A percentile compares a stretch with the other conserved stretches of the same genome.
Conservation (phyloP, 805 yeast genomes). For the Naumovozyma castellii region DNA sequence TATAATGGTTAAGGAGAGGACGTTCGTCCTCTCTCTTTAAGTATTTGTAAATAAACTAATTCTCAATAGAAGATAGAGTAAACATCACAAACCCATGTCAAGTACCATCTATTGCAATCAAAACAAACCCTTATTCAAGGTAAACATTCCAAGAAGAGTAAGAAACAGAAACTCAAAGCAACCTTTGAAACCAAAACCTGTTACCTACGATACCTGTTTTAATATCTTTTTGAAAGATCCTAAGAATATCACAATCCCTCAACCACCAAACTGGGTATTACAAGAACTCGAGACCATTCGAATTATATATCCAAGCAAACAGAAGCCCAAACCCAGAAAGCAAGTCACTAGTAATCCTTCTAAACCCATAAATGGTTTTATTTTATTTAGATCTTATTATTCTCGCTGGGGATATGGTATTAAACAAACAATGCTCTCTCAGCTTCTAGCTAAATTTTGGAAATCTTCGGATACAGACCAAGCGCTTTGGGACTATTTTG, state of each 20-base stretch:
- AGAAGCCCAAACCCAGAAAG: conserved; percentile 2
- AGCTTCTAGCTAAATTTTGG: too few relatives aligned
- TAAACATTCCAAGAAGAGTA: not conserved
- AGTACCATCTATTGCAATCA: not conserved
- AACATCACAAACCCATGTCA: too few relatives aligned
- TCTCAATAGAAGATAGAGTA: too few relatives aligned
- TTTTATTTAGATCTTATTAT: conserved; percentile 22
- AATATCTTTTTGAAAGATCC: too few relatives aligned
- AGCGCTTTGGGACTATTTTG: too few relatives aligned
- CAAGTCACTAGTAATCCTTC: not conserved
- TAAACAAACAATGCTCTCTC: conserved; percentile 15
- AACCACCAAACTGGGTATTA: not conserved
- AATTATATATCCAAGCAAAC: not conserved
- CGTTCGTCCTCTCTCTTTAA: too few relatives aligned
- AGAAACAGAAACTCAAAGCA: not conserved
- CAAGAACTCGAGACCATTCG: not conserved
- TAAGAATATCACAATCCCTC: not conserved
- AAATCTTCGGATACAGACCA: too few relatives aligned
- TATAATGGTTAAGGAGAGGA: not conserved
- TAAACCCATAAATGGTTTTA: conserved; percentile 16
- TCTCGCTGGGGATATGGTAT: conserved; percentile 18
- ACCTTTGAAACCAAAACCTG: not conserved
- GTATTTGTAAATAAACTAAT: too few relatives aligned
- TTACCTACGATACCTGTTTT: not conserved
- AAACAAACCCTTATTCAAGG: not conserved